phyloP scores from a whole-genome alignment of 1,284 basidiomycete genomes.

The Coniferiporia weirii region DNA sequence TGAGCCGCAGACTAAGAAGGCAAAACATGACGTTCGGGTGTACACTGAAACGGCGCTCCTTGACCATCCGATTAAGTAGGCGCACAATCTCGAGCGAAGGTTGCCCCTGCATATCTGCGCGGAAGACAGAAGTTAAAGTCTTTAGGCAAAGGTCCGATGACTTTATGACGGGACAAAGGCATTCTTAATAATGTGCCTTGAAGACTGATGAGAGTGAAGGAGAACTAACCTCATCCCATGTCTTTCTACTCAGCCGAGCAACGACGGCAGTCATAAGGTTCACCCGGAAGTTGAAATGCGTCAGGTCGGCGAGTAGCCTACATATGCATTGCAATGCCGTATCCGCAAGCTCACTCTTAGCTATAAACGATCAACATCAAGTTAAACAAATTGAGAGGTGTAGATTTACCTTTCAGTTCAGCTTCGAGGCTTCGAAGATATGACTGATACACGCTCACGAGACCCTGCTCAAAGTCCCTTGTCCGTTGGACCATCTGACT shows the following conservation, averaged over 20 bases:
- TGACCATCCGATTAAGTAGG: constrained; percentile 93
- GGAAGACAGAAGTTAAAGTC: constrained; percentile 78
- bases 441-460: constrained; percentile 84
- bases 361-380: constrained; percentile 37
- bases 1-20: constrained; percentile 82
- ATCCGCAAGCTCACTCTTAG: constrained; percentile 65
- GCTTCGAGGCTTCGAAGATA: constrained; percentile 84
- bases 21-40: constrained; percentile 87
- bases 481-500: constrained; percentile 88
- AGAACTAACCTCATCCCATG: constrained; percentile 79
- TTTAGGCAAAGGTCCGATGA: constrained; percentile 79
- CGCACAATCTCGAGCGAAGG: constrained; percentile 88
- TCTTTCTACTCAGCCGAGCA: constrained; percentile 75
- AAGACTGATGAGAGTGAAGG: constrained; percentile 12
- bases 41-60: constrained; percentile 87
- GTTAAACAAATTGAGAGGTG: constrained; percentile 3
- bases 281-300: constrained; percentile 96
- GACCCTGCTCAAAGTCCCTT: constrained; percentile 95
- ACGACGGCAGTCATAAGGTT: constrained; percentile 91
- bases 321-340: constrained; percentile 83
- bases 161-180: constrained; percentile 32
- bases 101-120: constrained; percentile 71
- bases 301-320: constrained; percentile 74
- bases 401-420: constrained; percentile 72
- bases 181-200: constrained; percentile 5